Percentiles rank a stretch among this genome's conserved stretches.
Evolutionary conservation across 331 rosid genomes (phyloP).

Genomic region (Pyracantha coccinea): DNA sequence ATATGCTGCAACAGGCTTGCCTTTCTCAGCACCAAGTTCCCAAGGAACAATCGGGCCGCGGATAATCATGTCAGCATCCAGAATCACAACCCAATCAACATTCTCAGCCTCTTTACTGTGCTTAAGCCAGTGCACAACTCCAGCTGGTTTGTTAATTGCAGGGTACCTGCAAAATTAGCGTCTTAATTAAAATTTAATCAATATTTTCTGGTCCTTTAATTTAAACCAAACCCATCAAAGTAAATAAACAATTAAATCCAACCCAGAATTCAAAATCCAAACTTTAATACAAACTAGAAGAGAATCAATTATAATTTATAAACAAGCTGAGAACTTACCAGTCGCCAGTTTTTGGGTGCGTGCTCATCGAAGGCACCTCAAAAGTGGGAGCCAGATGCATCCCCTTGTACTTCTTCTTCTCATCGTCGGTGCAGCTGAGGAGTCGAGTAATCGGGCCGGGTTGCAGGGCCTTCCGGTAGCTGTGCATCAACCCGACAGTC

Average conservation of each 20-base stretch:
- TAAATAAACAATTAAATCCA: background rate
- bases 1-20: slow-evolving; percentile 87
- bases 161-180: slow-evolving; percentile 69
- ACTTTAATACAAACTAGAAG: no score
- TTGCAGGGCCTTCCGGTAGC: slow-evolving; percentile 72
- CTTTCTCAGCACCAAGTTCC: slow-evolving; percentile 98
- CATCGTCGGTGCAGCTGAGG: slow-evolving; percentile 89
- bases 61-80: slow-evolving; percentile 95
- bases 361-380: slow-evolving; percentile 96
- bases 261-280: slow-evolving; percentile 11
- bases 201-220: background rate
- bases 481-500: slow-evolving; percentile 90
- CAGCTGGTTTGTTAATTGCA: slow-evolving; percentile 98
- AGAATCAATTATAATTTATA: no score
- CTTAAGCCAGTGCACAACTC: slow-evolving; percentile 93
- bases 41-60: slow-evolving; percentile 95
- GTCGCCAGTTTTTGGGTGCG: slow-evolving; percentile 95
- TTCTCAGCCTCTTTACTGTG: slow-evolving; percentile 77
- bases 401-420: slow-evolving; percentile 81
- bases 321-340: no score
- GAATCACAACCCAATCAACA: slow-evolving; percentile 96
- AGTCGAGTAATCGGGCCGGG: slow-evolving; percentile 94
- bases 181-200: background rate
- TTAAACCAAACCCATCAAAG: background rate
- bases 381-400: slow-evolving; percentile 95